Conservation (phyloP, 345 rosid species). For the Brassica incana region DNA sequence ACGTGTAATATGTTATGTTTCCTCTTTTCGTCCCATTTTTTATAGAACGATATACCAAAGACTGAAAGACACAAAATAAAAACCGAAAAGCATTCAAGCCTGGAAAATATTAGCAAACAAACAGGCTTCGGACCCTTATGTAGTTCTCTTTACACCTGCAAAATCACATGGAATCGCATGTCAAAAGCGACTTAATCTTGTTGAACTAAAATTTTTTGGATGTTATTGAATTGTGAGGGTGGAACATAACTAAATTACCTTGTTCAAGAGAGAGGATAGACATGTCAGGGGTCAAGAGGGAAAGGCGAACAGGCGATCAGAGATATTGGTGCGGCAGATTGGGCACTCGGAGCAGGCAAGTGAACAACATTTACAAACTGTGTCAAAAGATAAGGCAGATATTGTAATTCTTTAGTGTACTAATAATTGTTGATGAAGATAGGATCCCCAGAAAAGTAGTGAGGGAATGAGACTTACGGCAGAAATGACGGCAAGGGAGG, state of each 20-base stretch:
- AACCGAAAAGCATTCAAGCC: conserved; percentile 11
- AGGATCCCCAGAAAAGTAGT: not conserved
- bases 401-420: not conserved
- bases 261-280: not conserved
- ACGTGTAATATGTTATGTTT: conserved; percentile 14
- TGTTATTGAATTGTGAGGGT: not conserved
- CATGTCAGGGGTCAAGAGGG: conserved; percentile 53
- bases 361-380: conserved; percentile 98
- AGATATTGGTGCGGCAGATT: conserved; percentile 86
- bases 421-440: conserved; percentile 1
- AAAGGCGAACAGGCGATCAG: conserved; percentile 88
- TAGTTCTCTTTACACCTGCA: conserved; percentile 18
- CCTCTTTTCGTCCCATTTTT: not conserved
- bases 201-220: not conserved
- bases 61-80: conserved; percentile 8
- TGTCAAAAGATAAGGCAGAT: conserved; percentile 24
- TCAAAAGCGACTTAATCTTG: conserved; percentile 2
- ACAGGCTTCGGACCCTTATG: not conserved
- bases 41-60: conserved; percentile 9
- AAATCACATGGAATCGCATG: conserved; percentile 11
- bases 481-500: conserved; percentile 95
- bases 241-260: conserved; percentile 9
- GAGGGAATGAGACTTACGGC: conserved; percentile 57
- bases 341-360: conserved; percentile 98
- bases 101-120: conserved; percentile 24